Base-by-base conservation (phyloP, 805 yeast genomes). In the Hagleromyces aurorensis region DNA sequence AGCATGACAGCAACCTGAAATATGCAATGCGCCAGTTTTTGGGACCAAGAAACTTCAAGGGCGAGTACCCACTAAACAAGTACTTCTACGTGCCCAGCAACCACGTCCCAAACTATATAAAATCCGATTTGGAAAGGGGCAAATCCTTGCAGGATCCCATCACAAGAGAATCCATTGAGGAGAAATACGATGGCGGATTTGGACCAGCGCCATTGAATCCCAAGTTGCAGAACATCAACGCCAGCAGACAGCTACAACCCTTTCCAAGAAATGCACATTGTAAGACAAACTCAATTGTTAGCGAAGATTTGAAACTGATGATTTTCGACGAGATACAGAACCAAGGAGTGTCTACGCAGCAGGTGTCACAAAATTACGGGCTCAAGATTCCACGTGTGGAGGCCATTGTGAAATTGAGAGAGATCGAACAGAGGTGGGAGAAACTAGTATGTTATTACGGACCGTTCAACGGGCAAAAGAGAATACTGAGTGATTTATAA, bases 341-440 rank as follows among this genome's bases (percentile, higher is more conserved):
- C 23, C 69, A 72, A 17, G 71, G 73, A 24, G 47, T 68, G 27
- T 67, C 79, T 23, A 59, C 77, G 13, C 89, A 82, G 52, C 78
- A 75, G 41, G 75, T 83, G 25, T 87, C 96, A 7, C 72, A 78
- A 40, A 72, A 72, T 48, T 78, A 75, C 49, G 89, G 93, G 3
- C 64, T 89, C 41, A 81, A 84, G 50, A 72, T 86, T 38, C 82
- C 86, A 30, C 73, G 97, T 55, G 67, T 91, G 13, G 95, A 87
- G 51, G 97, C 96, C n/a, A 67, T 89, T 34, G 61, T 82, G 15
- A 75, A 71, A 53, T 68, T 89, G 40, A 65, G 70, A 38, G 64
- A 63, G 17, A 67, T 87, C 30, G 93, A 89, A 58, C 57, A 70
- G 39, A 59, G 67, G 32, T 72, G 79, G 77, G 65, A 58, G 29